Evolutionary conservation across 306 rosid species (phyloP).

Genomic region (Malus fusca): DNA sequence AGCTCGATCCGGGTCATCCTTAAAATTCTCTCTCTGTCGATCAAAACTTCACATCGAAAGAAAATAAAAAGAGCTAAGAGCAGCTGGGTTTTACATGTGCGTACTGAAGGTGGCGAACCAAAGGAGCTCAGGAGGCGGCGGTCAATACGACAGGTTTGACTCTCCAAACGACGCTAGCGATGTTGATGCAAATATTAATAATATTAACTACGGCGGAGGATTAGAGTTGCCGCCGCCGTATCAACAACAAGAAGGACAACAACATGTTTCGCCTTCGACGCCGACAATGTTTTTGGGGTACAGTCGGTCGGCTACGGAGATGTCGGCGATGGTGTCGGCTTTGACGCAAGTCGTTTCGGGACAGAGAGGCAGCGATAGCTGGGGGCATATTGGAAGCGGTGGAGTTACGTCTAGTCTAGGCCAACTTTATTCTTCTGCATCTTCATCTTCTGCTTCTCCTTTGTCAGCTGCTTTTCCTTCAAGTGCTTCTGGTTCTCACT

Average conservation of each 20-base stretch:
- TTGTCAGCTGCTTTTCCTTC: constrained; percentile 16
- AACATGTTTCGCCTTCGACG: constrained; percentile 9
- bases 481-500: not conserved
- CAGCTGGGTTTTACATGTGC: constrained; percentile 27
- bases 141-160: constrained; percentile 17
- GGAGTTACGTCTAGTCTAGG: constrained; percentile 15
- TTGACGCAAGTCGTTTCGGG: constrained; percentile 60
- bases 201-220: not conserved
- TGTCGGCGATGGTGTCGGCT: constrained; percentile 61
- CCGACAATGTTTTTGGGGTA: constrained; percentile 21
- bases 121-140: constrained; percentile 21
- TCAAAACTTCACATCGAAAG: not conserved
- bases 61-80: not conserved
- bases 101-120: constrained; percentile 53
- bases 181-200: not conserved
- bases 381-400: constrained; percentile 23
- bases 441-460: constrained; percentile 26
- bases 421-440: constrained; percentile 10
- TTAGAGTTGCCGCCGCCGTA: not conserved
- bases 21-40: not conserved
- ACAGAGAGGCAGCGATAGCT: constrained; percentile 23
- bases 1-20: constrained; percentile 10
- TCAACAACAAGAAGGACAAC: not conserved
- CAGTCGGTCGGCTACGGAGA: constrained; percentile 35
- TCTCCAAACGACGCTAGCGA: constrained; percentile 1